Evolutionary conservation across 2,329 filamentous ascomycete genomes (phyloP).

Genomic region (Cladosporium velox): DNA sequence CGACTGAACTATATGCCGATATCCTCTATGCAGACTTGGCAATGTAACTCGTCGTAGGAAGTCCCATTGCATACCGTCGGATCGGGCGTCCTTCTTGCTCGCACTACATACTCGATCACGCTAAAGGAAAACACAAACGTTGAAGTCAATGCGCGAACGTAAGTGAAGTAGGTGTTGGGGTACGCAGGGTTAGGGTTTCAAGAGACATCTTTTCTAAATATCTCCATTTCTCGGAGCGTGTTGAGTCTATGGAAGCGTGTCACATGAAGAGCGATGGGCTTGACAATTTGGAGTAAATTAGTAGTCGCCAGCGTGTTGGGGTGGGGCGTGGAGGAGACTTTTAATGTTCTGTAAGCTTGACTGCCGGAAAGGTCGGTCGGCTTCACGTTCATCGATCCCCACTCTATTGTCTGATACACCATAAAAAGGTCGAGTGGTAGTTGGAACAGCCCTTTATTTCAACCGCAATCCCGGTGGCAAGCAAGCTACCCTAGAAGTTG

Average conservation of each 20-base stretch:
- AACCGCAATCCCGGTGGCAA: not conserved
- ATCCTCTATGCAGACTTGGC: not conserved
- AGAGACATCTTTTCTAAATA: not conserved
- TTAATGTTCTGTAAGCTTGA: not conserved
- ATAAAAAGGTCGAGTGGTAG: too few species aligned
- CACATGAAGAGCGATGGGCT: not conserved
- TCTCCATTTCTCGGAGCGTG: not conserved
- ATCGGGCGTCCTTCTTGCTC: not conserved
- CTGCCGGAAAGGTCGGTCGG: not conserved
- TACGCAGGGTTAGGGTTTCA: not conserved
- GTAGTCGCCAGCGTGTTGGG: not conserved
- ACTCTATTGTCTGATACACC: too few species aligned
- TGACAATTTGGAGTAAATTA: not conserved
- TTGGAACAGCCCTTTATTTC: too few species aligned
- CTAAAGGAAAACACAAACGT: not conserved
- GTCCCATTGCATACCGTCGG: too few species aligned
- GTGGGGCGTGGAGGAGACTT: not conserved
- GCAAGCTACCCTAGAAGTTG: constrained; percentile 37
- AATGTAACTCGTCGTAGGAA: not conserved
- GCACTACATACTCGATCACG: not conserved
- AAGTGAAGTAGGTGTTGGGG: not conserved
- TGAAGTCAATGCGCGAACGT: not conserved
- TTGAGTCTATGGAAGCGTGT: not conserved
- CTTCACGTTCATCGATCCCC: too few species aligned
- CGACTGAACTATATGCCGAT: too few species aligned